Base-by-base conservation (phyloP, 768 basidiomycete genomes). In the Trametes cinnabarina region DNA sequence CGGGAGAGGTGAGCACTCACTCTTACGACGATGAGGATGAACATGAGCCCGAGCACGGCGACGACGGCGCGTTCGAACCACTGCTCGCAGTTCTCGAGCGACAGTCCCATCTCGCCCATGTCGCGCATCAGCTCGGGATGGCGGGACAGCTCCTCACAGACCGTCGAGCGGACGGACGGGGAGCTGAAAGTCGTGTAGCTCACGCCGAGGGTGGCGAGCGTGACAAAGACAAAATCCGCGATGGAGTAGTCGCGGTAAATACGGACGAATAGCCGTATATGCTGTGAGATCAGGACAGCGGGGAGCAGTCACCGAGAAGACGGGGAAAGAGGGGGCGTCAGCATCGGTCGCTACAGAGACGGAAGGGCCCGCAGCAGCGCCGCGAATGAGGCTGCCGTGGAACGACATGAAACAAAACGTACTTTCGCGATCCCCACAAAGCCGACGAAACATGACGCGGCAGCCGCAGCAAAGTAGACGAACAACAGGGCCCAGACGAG, bases 241-340 rank as follows among this genome's bases (percentile, higher is more conserved):
- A 90, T 84, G 55, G 88, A 83, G 63, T 86, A 91, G 74, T 90
- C 89, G 60, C 90, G 84, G 74, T 90, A 92, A 64, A 92, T 84
- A 53, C 87, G 87, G 49, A 92, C 82, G 61, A 84, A 82, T 0
- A 82, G 73, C 4, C 85, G 76, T 60, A 82, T 81, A 66, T 76
- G 80, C 90, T 92, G 63, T 17, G 42, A 35, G 20, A 26, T 5
- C 57, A 25, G 19, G 8, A 17, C 26, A 6, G 11, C 17, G 47
- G 19, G 19, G 20, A 17, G 39, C 22, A n/a, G 19, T 10, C 12
- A 23, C n/a, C 15, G 20, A 22, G 11, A 17, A 11, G 2, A 43
- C 34, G n/a, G n/a, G n/a, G n/a, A n/a, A n/a, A n/a, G 44, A 32
- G 30, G 3, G 7, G 46, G 32, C 26, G 48, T 50, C 41, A 50